A percentile compares a stretch with the other conserved stretches of the same genome.
Conservation (phyloP, 2,329 filamentous ascomycete species). For the Colletotrichum simmondsii region DNA sequence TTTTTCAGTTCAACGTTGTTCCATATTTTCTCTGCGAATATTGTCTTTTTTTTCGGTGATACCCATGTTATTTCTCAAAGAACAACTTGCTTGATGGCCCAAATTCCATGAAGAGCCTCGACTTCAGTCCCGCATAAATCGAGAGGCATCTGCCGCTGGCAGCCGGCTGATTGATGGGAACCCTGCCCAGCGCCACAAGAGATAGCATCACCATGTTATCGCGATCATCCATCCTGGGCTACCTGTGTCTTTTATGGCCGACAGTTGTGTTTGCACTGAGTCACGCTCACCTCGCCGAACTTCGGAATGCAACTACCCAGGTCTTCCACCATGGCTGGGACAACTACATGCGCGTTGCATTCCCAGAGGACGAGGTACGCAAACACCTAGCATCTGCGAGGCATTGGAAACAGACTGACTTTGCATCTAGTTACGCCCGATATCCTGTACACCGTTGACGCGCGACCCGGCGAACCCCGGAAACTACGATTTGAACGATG, state of each 20-base stretch:
- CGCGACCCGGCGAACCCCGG: slow-evolving; percentile 83
- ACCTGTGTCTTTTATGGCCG: slow-evolving; percentile 51
- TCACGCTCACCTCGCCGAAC: slow-evolving; percentile 62
- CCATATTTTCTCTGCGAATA: slow-evolving; percentile 1
- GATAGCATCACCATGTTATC: slow-evolving; percentile 37
- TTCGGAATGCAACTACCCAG: slow-evolving; percentile 71
- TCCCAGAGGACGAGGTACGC: slow-evolving; percentile 88
- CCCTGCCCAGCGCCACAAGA: slow-evolving; percentile 7
- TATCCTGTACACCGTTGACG: slow-evolving; percentile 85
- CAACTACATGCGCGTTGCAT: slow-evolving; percentile 94
- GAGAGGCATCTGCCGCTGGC: slow-evolving; percentile 33
- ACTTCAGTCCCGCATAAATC: slow-evolving; percentile 27
- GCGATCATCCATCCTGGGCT: slow-evolving; percentile 37
- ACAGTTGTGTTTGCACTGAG: slow-evolving; percentile 60
- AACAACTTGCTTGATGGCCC: not conserved
- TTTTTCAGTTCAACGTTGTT: not conserved
- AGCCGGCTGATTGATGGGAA: slow-evolving; percentile 37
- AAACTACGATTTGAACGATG: slow-evolving; percentile 92
- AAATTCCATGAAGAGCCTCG: slow-evolving; percentile 24
- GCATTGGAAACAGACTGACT: slow-evolving; percentile 17
- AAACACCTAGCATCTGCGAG: slow-evolving; percentile 30
- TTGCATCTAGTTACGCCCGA: slow-evolving; percentile 74
- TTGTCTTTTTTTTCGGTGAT: not conserved
- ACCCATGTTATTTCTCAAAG: slow-evolving; percentile 7
- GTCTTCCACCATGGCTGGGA: slow-evolving; percentile 98